These are phyloP conservation scores for Zygosaccharomyces bisporus DNA, from an alignment of 805 yeast genomes.

Conservation along the genomic window DNA sequence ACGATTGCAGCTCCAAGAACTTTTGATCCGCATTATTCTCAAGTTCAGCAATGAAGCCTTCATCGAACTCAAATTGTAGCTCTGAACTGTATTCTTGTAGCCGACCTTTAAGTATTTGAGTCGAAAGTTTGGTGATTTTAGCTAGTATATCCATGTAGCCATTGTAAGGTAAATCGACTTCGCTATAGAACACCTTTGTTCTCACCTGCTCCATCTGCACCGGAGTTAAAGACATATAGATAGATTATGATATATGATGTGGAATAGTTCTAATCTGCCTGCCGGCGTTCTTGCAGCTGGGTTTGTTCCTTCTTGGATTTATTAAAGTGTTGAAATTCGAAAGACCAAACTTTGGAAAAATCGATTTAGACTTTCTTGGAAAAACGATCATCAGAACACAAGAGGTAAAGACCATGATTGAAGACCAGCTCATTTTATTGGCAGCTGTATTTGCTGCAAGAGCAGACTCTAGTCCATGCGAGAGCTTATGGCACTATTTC, in stretches of 20 bases:
- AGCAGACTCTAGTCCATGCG: conserved; percentile 19
- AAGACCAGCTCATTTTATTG: conserved; percentile 25
- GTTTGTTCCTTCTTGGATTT: too few species aligned
- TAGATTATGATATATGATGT: too few species aligned
- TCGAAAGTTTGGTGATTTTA: conserved; percentile 20
- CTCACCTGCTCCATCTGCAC: conserved; percentile 21
- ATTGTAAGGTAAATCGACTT: conserved; percentile 26
- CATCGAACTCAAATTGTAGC: conserved; percentile 10
- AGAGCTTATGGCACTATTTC: conserved; percentile 9
- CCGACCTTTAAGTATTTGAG: conserved; percentile 22
- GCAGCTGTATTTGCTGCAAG: conserved; percentile 26
- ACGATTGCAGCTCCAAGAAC: conserved; percentile 26
- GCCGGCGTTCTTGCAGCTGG: too few species aligned
- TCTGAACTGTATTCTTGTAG: conserved; percentile 18
- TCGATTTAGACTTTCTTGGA: not conserved
- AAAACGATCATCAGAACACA: not conserved
- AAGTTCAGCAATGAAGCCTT: conserved; percentile 13
- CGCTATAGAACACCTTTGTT: conserved; percentile 27
- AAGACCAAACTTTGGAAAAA: not conserved
- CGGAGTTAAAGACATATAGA: conserved; percentile 13
- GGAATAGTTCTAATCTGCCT: too few species aligned
- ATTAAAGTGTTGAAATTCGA: not conserved
- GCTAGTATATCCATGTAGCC: conserved; percentile 25
- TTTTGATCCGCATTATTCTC: conserved; percentile 19
- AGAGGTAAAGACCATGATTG: conserved; percentile 12